Conservation (phyloP, 495 filamentous ascomycete genomes). For the Evernia prunastri region DNA sequence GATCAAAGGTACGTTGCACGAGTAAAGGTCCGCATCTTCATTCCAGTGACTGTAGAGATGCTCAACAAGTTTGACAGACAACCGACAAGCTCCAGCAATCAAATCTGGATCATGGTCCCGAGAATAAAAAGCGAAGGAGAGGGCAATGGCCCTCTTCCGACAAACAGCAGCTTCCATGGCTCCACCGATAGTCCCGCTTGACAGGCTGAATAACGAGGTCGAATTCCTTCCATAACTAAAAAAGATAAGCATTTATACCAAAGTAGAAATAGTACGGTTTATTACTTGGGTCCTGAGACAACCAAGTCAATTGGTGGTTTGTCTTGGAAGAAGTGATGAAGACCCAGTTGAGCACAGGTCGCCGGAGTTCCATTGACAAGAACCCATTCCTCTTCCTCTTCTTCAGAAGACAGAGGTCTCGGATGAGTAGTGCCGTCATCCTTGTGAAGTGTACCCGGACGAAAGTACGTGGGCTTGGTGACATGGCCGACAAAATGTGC, state of each 20-base stretch:
- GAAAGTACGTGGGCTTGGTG: conserved; percentile 85
- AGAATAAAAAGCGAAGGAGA: conserved; percentile 82
- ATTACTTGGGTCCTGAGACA: conserved; percentile 86
- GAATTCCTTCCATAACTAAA: conserved; percentile 91
- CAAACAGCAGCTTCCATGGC: conserved; percentile 91
- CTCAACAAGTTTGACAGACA: conserved; percentile 69
- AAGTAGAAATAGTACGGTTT: too few relatives aligned
- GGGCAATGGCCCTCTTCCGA: conserved; percentile 65
- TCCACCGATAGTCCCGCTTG: conserved; percentile 81
- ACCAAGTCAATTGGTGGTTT: conserved; percentile 63
- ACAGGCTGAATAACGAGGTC: conserved; percentile 85
- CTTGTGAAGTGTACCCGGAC: conserved; percentile 53
- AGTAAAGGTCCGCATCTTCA: conserved; percentile 70
- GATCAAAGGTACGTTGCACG: conserved; percentile 78
- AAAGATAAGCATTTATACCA: too few relatives aligned
- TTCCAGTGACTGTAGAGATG: conserved; percentile 67
- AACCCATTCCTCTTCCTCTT: conserved; percentile 80
- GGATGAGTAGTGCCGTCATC: conserved; percentile 62
- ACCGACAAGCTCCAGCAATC: conserved; percentile 64
- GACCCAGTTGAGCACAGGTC: conserved; percentile 81
- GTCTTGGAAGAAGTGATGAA: conserved; percentile 78
- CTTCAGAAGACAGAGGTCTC: conserved; percentile 43
- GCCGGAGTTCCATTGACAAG: conserved; percentile 84
- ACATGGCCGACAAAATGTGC: conserved; percentile 86
- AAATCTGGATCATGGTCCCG: conserved; percentile 71